Evolutionary conservation across 73 alveolate genomes (phyloP), one percentile per base, ranked within the genome.

Genomic region (Blepharisma japonicum): DNA sequence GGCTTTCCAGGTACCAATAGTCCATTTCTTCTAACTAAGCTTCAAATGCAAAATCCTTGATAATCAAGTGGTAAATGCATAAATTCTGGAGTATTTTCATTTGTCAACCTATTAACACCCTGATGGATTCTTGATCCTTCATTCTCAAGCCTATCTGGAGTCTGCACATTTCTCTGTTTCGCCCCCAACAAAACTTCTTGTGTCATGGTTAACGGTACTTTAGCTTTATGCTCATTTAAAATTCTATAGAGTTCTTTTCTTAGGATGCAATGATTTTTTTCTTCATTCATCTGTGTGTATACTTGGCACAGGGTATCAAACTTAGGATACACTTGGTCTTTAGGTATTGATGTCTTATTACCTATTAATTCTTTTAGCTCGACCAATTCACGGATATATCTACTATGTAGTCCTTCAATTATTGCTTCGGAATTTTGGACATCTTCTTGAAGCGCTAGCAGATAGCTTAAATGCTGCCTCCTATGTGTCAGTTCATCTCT

Each of bases 1-100:
- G 98, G 98, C 55, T 91, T 93, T 6, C 98, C 98, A 6, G 98
- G 97, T 82, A 93, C 80, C 23, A 93, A 81, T 5, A 93, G 78
- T 25, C 97, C 97, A 46, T 87, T 86, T 55, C 86, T 87, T 76
- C 89, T 92, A 6, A 91, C 96, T 21, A 93, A 83, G 47, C 91
- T 84, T 85, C 91, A 88, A 9, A 91, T 79, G 67, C 98, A 93
- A 83, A 93, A 93, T 8, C 98, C 98, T 77, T 77, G 89, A 79
- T 79, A 93, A 80, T 93, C 98, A 25, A 93, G 82, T 23, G 96
- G 96, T 50, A 91, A 88, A 76, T 91, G 93, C 97, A 93, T 88
- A 74, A 93, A 93, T 72, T 93, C 98, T 14, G 97, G 98, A 54
- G 98, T 93, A 25, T 86, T 86, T 86, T 93, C 90, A n/a, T 92